Percentiles rank a stretch among this genome's conserved stretches.
Evolutionary conservation across 2,329 filamentous ascomycete species (phyloP).

Genomic region (Didymella glomerata): DNA sequence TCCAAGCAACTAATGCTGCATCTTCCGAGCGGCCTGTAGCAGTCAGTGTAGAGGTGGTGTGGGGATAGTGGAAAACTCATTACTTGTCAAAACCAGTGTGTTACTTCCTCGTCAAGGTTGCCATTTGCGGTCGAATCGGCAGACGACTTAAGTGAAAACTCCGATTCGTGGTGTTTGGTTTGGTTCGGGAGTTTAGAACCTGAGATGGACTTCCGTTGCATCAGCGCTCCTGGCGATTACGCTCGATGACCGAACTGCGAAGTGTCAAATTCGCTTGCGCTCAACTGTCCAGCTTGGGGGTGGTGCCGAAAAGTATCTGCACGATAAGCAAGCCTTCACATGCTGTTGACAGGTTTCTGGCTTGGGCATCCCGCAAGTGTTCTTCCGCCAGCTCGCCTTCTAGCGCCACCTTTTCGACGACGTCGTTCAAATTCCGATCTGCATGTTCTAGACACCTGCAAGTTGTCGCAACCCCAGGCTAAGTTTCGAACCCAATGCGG

Average conservation of each 20-base stretch:
- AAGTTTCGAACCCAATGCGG: constrained; percentile 19
- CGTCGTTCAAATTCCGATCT: constrained; percentile 16
- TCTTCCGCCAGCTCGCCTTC: constrained; percentile 10
- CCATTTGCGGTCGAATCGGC: constrained; percentile 6
- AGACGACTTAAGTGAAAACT: neutral
- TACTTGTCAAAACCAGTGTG: neutral
- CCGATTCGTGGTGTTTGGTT: neutral
- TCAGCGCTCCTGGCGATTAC: neutral
- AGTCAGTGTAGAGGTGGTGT: constrained; percentile 13
- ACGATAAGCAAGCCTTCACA: constrained; percentile 11
- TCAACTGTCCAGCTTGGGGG: neutral
- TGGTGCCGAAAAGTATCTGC: neutral
- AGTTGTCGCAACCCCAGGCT: constrained; percentile 15
- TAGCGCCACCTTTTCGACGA: constrained; percentile 19
- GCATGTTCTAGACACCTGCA: constrained; percentile 22
- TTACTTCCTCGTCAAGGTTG: constrained; percentile 7
- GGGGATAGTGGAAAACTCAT: constrained; percentile 4
- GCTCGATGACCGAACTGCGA: neutral
- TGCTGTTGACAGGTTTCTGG: constrained; percentile 7
- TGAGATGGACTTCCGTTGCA: neutral
- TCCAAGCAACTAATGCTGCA: constrained; percentile 12
- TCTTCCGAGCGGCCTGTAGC: constrained; percentile 1
- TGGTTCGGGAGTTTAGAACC: neutral
- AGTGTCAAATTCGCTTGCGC: neutral
- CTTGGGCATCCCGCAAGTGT: constrained; percentile 4